Conservation (phyloP, 1,284 basidiomycete species). For the Stereum hirsutum region DNA sequence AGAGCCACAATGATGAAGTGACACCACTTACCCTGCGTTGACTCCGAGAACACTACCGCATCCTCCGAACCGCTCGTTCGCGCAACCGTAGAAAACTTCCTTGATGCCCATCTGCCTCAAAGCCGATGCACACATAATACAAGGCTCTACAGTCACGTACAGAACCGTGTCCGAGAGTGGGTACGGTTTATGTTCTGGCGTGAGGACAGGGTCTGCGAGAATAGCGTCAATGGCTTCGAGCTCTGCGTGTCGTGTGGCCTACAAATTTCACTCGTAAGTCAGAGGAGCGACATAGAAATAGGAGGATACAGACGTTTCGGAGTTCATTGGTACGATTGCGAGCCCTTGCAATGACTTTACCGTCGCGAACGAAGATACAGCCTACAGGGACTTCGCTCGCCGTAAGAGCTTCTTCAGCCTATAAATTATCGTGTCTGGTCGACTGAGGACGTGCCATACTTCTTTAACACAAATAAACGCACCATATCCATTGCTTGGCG, state of each 20-base stretch:
- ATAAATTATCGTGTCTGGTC: constrained; percentile 1
- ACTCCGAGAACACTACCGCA: constrained; percentile 93
- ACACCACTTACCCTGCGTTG: constrained; percentile 57
- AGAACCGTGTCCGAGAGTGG: constrained; percentile 78
- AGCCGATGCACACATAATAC: constrained; percentile 98
- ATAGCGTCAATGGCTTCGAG: constrained; percentile 95
- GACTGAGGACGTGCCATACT: too few relatives aligned
- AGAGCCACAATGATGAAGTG: neutral
- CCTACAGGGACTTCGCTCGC: constrained; percentile 94
- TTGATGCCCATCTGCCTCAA: constrained; percentile 90
- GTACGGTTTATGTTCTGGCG: constrained; percentile 38
- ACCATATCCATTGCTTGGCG: constrained; percentile 13
- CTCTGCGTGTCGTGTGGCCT: constrained; percentile 97
- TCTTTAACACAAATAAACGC: neutral
- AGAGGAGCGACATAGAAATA: neutral
- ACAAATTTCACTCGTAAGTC: constrained; percentile 2
- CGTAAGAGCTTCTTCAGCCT: constrained; percentile 82
- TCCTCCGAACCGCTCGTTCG: constrained; percentile 95
- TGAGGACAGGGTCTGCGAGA: constrained; percentile 52
- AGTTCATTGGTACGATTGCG: constrained; percentile 94
- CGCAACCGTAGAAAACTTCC: constrained; percentile 89
- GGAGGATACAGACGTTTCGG: constrained; percentile 56
- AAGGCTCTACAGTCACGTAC: constrained; percentile 98
- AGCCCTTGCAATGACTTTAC: constrained; percentile 72
- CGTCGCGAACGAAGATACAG: constrained; percentile 86